These are phyloP conservation scores for Cladosporium sphaerospermum DNA, from an alignment of 2,329 filamentous ascomycete species.

Conservation along the genomic window DNA sequence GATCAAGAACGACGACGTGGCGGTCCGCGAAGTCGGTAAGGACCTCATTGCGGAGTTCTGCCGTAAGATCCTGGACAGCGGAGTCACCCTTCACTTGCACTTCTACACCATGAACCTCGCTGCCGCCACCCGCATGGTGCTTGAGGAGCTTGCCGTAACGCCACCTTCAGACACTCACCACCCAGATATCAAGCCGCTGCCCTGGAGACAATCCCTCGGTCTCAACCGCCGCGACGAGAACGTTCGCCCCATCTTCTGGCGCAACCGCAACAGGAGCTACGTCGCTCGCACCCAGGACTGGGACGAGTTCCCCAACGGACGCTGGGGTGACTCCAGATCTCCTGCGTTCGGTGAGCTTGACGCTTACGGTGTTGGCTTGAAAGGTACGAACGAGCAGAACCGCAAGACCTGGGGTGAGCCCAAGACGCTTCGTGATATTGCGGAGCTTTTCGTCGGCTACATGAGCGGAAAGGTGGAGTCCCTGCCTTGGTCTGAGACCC, in stretches of 20 bases:
- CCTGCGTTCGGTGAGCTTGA: conserved; percentile 95
- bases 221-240: conserved; percentile 87
- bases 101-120: conserved; percentile 99
- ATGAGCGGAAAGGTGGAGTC: conserved; percentile 73
- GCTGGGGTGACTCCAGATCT: conserved; percentile 95
- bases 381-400: conserved; percentile 92
- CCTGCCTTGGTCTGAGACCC: conserved; percentile 88
- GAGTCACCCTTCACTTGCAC: conserved; percentile 75
- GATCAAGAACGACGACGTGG: conserved; percentile 92
- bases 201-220: conserved; percentile 91
- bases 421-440: conserved; percentile 69
- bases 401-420: conserved; percentile 92
- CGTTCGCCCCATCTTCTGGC: conserved; percentile 97
- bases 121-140: conserved; percentile 85
- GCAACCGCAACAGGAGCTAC: conserved; percentile 93
- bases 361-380: conserved; percentile 86
- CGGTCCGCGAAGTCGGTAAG: conserved; percentile 84
- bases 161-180: conserved; percentile 62
- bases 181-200: conserved; percentile 61
- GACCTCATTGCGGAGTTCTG: conserved; percentile 85
- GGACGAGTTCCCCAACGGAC: conserved; percentile 98
- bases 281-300: conserved; percentile 93
- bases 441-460: conserved; percentile 77
- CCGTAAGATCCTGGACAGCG: conserved; percentile 71
- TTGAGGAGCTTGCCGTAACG: conserved; percentile 80